Conservation (phyloP, 2,329 filamentous ascomycete genomes). For the Sclerotiophoma versabilis region DNA sequence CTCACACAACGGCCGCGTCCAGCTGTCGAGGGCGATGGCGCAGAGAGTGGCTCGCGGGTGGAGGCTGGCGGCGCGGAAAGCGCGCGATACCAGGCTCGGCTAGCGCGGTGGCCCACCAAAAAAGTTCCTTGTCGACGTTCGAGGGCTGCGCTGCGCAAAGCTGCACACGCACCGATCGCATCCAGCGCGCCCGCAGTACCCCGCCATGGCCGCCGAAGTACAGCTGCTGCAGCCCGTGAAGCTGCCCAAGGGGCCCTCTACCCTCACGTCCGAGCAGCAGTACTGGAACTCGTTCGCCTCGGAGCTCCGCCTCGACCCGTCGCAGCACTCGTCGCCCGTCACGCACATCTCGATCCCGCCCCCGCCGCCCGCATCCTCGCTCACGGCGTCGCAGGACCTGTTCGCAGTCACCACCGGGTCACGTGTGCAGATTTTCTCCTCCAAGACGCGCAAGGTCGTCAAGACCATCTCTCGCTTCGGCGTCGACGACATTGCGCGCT, state of each 20-base stretch:
- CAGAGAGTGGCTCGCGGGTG: background rate
- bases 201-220: constrained; percentile 82
- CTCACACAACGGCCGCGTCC: too few species aligned
- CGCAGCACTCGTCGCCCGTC: constrained; percentile 86
- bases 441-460: constrained; percentile 86
- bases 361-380: constrained; percentile 51
- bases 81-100: constrained; percentile 2
- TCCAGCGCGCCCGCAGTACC: background rate
- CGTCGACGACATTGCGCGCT: constrained; percentile 81
- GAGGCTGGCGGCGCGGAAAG: background rate
- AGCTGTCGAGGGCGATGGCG: background rate
- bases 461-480: constrained; percentile 92
- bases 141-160: constrained; percentile 3
- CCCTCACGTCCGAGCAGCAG: constrained; percentile 87
- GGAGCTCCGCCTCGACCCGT: constrained; percentile 81
- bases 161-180: constrained; percentile 23
- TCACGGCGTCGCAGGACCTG: constrained; percentile 62
- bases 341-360: constrained; percentile 82
- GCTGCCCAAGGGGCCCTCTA: constrained; percentile 80
- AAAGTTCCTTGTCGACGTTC: constrained; percentile 12
- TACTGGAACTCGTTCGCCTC: constrained; percentile 98
- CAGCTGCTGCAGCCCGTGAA: constrained; percentile 80
- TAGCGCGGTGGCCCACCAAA: constrained; percentile 10
- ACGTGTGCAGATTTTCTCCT: constrained; percentile 91
- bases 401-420: constrained; percentile 96